A percentile compares a stretch with the other conserved stretches of the same genome.
Conservation (phyloP, 805 yeast genomes). For the Wickerhamiella azymoides region DNA sequence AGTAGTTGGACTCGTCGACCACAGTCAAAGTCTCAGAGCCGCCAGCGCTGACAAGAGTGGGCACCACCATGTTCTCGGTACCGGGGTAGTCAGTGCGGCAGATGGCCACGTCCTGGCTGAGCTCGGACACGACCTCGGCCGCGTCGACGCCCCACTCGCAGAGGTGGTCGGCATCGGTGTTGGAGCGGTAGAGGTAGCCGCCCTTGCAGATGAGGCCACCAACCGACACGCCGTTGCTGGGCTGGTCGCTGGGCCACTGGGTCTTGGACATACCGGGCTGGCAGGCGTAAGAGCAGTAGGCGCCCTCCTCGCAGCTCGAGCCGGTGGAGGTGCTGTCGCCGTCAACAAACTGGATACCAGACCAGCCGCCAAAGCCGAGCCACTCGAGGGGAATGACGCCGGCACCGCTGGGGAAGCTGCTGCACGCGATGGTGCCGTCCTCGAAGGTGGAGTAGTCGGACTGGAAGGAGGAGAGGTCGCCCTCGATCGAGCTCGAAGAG, state of each 20-base stretch:
- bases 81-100: slow-evolving; percentile 99
- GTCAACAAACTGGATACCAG: slow-evolving; percentile 49
- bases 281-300: slow-evolving; percentile 95
- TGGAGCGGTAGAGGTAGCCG: slow-evolving; percentile 76
- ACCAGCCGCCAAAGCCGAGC: slow-evolving; percentile 71
- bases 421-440: slow-evolving; percentile 61
- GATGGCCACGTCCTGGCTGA: slow-evolving; percentile 58
- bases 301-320: slow-evolving; percentile 66
- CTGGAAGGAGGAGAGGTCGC: slow-evolving; percentile 45
- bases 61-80: slow-evolving; percentile 94
- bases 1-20: slow-evolving; percentile 66
- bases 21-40: slow-evolving; percentile 52
- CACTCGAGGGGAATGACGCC: slow-evolving; percentile 68
- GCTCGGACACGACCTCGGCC: slow-evolving; percentile 54
- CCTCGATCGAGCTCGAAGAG: slow-evolving; percentile 26
- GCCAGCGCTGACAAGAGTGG: slow-evolving; percentile 71
- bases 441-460: slow-evolving; percentile 48
- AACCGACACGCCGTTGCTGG: slow-evolving; percentile 74
- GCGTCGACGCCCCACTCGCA: slow-evolving; percentile 77
- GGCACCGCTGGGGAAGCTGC: slow-evolving; percentile 61
- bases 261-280: slow-evolving; percentile 98
- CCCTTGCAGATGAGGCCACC: slow-evolving; percentile 83
- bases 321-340: slow-evolving; percentile 47
- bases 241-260: slow-evolving; percentile 89
- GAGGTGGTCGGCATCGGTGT: slow-evolving; percentile 48